Evolutionary conservation across 106 monocot genomes (phyloP).

Genomic region (Platanthera guangdongensis): DNA sequence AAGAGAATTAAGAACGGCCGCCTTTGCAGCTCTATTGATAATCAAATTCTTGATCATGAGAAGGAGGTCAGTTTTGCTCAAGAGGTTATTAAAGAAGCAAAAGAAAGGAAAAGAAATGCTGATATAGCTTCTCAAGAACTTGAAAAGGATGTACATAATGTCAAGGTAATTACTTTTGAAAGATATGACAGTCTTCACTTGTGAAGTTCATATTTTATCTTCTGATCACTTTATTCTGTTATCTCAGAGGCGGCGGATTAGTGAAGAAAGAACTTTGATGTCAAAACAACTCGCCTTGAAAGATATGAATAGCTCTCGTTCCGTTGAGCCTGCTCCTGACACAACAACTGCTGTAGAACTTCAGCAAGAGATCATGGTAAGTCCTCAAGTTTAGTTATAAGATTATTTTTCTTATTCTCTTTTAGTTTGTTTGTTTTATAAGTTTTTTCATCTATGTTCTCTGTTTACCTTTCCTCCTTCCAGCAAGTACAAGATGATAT

Average conservation of each 20-base stretch:
- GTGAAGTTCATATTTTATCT: background rate
- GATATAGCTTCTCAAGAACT: constrained; percentile 38
- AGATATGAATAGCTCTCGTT: constrained; percentile 48
- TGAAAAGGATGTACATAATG: constrained; percentile 33
- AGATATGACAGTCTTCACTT: background rate
- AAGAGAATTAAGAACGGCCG: constrained; percentile 45
- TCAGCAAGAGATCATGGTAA: constrained; percentile 71
- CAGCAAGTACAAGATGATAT: constrained; percentile 68
- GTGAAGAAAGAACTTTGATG: constrained; percentile 39
- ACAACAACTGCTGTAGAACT: constrained; percentile 50
- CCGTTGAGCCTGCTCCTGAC: constrained; percentile 33
- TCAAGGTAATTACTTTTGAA: constrained; percentile 47
- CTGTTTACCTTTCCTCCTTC: background rate
- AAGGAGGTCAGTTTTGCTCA: constrained; percentile 33
- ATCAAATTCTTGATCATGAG: constrained; percentile 40
- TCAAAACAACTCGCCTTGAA: constrained; percentile 44
- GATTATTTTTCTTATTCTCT: background rate
- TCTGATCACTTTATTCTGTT: constrained; percentile 6
- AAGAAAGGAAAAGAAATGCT: constrained; percentile 46
- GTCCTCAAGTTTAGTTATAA: constrained; percentile 7
- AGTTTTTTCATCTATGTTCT: background rate
- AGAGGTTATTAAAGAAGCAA: constrained; percentile 39
- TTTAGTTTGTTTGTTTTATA: background rate
- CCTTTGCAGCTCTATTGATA: constrained; percentile 72
- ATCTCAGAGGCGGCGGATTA: constrained; percentile 50